Conservation (phyloP, 768 basidiomycete genomes). For the Kwoniella shandongensis region DNA sequence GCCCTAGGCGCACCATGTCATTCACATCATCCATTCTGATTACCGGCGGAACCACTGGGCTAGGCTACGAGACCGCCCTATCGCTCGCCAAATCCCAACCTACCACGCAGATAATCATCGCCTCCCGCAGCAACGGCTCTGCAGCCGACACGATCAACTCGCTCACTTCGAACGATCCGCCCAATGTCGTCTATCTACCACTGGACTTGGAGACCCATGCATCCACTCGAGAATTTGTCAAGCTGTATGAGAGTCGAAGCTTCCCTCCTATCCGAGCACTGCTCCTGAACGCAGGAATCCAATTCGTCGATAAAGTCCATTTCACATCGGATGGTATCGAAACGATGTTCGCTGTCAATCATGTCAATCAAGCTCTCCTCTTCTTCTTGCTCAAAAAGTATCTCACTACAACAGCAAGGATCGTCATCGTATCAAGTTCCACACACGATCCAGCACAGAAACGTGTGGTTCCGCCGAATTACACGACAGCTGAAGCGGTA, state of each 20-base stretch:
- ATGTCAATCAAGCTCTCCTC: conserved; percentile 20
- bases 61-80: conserved; percentile 12
- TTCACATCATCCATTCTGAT: conserved; percentile 15
- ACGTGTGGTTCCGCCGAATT: background rate
- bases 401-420: conserved; percentile 5
- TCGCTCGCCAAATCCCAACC: conserved; percentile 7
- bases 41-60: conserved; percentile 15
- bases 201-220: conserved; percentile 12
- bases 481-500: conserved; percentile 5
- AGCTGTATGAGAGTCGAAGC: background rate
- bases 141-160: conserved; percentile 4
- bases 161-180: background rate
- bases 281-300: conserved; percentile 18
- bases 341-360: conserved; percentile 14
- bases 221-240: conserved; percentile 13
- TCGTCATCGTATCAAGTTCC: conserved; percentile 8
- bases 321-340: conserved; percentile 17
- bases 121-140: background rate
- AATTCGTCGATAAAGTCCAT: background rate
- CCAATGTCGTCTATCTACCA: conserved; percentile 15
- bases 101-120: conserved; percentile 5
- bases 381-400: conserved; percentile 23
- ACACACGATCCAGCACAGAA: conserved; percentile 15
- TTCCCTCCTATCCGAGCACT: conserved; percentile 15
- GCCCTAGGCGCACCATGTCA: background rate